Base-by-base conservation (phyloP, 1,284 basidiomycete genomes). In the Ceratobasidium theobromae region DNA sequence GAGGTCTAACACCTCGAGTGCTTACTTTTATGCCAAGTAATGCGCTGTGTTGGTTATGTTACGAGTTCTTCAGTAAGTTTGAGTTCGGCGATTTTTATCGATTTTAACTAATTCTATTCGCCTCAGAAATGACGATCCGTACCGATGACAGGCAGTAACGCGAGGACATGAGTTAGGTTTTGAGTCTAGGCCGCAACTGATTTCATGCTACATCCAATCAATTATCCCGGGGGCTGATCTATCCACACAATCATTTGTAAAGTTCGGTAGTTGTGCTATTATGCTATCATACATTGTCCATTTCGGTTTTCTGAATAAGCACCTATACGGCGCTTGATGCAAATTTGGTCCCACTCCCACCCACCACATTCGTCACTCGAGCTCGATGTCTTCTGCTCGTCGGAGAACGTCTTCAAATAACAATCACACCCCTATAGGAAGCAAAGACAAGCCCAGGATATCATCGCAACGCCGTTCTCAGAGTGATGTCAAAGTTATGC, bases 1-100 rank as follows among this genome's bases (percentile, higher is more conserved):
- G 97, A 72, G 97, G 97, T 27, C 80, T 99, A 73, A 83, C 91
- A 58, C 97, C 97, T 4, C 85, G 97, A 53, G 88, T 99, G 52
- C 79, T 99, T 74, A 97, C 96, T 9, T 93, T 93, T 70, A 94
- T 98, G 87, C 97, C 97, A 8, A 95, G 92, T 74, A 98, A 97
- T 67, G 97, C 97, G 5, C 82, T 99, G 55, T 97, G 93, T 78
- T 99, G 97, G 96, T 80, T 98, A 75, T 93, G 90, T 55, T 96
- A 96, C 74, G 93, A 96, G 78, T 95, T 95, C 79, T 96, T 95
- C 83, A 95, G 92, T 95, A 75, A 79, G 92, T 87, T 25, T 16
- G 21, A 25, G 32, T 48, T 46, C 12, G 28, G 16, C 35, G n/a
- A n/a, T n/a, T n/a, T n/a, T n/a, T n/a, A n/a, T n/a, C n/a, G n/a